phyloP scores from a whole-genome alignment of 225 moss, liverwort and hornwort genomes.

The Marchantia paleacea region DNA sequence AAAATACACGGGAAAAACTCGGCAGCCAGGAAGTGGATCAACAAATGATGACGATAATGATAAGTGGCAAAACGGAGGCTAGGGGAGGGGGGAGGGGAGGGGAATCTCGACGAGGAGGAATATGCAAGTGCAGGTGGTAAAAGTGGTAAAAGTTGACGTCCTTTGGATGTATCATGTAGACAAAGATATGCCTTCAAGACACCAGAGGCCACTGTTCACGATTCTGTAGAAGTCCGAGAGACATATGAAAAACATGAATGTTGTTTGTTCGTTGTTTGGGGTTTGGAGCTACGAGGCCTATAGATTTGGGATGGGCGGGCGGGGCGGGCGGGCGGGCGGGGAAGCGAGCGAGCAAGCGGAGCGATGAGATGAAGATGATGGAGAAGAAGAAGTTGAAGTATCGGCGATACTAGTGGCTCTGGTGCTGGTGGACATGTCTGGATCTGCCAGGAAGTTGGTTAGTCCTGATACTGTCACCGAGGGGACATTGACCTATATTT shows the following conservation, averaged over 20 bases:
- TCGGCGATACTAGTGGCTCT: not conserved
- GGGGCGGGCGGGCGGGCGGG: not conserved
- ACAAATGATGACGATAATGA: not conserved
- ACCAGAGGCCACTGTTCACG: conserved; percentile 11
- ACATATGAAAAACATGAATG: conserved; percentile 7
- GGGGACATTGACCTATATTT: conserved; percentile 4
- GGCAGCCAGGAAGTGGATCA: too few relatives aligned
- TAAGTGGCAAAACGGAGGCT: not conserved
- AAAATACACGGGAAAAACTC: too few relatives aligned
- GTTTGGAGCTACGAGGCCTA: not conserved
- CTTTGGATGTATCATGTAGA: conserved; percentile 11
- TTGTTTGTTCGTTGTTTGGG: not conserved
- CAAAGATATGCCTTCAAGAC: conserved; percentile 14
- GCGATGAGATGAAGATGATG: too few relatives aligned
- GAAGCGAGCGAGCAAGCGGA: too few relatives aligned
- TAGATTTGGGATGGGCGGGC: not conserved
- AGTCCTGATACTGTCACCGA: not conserved
- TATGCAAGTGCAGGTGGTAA: not conserved
- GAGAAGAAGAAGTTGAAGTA: not conserved
- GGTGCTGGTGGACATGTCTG: not conserved
- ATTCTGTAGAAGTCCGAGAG: conserved; percentile 5
- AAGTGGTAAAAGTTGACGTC: conserved; percentile 1
- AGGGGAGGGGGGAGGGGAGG: not conserved
- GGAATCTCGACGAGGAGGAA: not conserved
- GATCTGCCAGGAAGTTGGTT: conserved; percentile 1